Conservation (phyloP, 2,329 filamentous ascomycete species). For the Hortaea sp. region DNA sequence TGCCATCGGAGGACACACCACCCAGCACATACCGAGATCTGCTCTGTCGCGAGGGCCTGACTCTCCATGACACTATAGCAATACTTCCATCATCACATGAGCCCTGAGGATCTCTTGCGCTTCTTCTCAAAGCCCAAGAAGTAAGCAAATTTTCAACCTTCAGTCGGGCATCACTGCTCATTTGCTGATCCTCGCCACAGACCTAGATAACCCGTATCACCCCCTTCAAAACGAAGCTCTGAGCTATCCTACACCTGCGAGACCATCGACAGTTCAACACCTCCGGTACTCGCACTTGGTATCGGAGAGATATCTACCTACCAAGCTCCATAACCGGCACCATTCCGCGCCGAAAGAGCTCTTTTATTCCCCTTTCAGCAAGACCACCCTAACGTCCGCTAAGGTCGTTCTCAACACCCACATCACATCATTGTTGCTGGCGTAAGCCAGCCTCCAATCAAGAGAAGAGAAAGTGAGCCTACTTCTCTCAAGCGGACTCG, state of each 20-base stretch:
- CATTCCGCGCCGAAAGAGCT: slow-evolving; percentile 78
- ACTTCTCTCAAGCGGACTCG: slow-evolving; percentile 85
- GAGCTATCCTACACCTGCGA: slow-evolving; percentile 52
- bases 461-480: slow-evolving; percentile 65
- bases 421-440: slow-evolving; percentile 59
- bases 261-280: slow-evolving; percentile 27
- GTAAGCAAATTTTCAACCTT: slow-evolving; percentile 44
- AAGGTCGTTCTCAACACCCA: slow-evolving; percentile 48
- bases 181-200: slow-evolving; percentile 19
- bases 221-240: slow-evolving; percentile 14
- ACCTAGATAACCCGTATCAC: slow-evolving; percentile 57
- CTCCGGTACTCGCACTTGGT: slow-evolving; percentile 43
- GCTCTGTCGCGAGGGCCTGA: too few relatives aligned
- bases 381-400: slow-evolving; percentile 81
- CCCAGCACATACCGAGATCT: too few relatives aligned
- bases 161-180: slow-evolving; percentile 4
- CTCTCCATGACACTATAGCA: slow-evolving; percentile 2
- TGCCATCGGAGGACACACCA: too few relatives aligned
- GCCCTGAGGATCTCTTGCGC: slow-evolving; percentile 78
- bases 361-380: slow-evolving; percentile 71
- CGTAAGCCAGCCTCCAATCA: slow-evolving; percentile 66
- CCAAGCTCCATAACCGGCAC: slow-evolving; percentile 54
- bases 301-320: slow-evolving; percentile 71
- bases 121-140: slow-evolving; percentile 93
- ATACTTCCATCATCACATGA: slow-evolving; percentile 56